Percentiles rank a stretch among this genome's conserved stretches.
phyloP scores from a whole-genome alignment of 495 filamentous ascomycete species.

The Bryoglossum gracile region DNA sequence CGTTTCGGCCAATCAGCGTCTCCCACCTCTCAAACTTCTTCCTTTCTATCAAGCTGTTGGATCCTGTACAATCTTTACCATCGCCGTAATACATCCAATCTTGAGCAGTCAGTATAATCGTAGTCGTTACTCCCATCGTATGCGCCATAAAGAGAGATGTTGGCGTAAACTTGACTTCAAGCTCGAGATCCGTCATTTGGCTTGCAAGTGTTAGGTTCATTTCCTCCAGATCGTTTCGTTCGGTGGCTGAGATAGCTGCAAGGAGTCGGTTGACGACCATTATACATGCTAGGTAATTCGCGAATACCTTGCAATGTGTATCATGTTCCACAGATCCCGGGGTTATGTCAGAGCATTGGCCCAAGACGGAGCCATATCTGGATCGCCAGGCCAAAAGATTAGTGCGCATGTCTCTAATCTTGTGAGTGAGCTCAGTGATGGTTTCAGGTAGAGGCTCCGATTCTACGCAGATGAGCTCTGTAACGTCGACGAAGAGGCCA shows the following conservation, averaged over 20 bases:
- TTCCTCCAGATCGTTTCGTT: constrained; percentile 9
- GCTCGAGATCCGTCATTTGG: constrained; percentile 9
- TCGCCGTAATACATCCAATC: too few species aligned
- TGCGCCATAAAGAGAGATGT: constrained; percentile 19
- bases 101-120: not conserved
- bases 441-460: not conserved
- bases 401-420: constrained; percentile 2
- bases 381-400: constrained; percentile 9
- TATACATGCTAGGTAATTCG: constrained; percentile 16
- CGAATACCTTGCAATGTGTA: constrained; percentile 16
- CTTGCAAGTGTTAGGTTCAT: constrained; percentile 3
- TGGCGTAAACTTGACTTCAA: not conserved
- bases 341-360: not conserved
- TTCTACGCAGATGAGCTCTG: constrained; percentile 8
- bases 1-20: too few species aligned
- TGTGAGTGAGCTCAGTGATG: not conserved
- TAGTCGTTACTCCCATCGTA: constrained; percentile 6
- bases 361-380: constrained; percentile 1
- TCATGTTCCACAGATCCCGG: constrained; percentile 11
- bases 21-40: too few species aligned
- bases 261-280: constrained; percentile 13
- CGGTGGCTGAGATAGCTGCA: not conserved
- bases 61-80: too few species aligned
- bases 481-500: constrained; percentile 13
- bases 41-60: too few species aligned